Conservation (phyloP, 495 filamentous ascomycete species). For the Hyaloscypha finlandica region DNA sequence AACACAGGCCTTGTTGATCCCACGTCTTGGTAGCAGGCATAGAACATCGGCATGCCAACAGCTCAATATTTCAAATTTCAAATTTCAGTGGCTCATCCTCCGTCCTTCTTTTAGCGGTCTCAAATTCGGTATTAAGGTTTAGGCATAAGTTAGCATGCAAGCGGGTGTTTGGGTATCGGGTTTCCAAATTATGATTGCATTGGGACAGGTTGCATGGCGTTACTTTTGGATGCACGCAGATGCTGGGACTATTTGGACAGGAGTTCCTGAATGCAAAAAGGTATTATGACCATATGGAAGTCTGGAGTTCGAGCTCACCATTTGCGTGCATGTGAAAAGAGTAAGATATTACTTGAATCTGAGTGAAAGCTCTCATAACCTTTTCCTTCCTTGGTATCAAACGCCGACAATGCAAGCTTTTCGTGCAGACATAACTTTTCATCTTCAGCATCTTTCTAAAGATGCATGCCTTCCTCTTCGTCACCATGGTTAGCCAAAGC, state of each 20-base stretch:
- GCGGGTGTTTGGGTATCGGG: constrained; percentile 14
- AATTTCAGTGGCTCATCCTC: neutral
- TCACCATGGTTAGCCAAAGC: constrained; percentile 46
- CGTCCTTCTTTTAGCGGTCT: constrained; percentile 2
- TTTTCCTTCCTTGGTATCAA: constrained; percentile 29
- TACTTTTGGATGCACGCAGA: constrained; percentile 1
- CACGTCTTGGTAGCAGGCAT: neutral
- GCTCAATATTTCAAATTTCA: neutral
- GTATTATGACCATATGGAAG: constrained; percentile 4
- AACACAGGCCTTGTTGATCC: neutral
- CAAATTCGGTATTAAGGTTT: neutral
- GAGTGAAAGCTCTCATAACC: neutral
- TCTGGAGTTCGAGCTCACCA: neutral
- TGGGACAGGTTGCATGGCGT: constrained; percentile 15
- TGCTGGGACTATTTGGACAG: neutral
- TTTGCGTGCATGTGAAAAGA: neutral
- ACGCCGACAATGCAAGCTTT: constrained; percentile 26
- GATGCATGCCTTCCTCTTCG: constrained; percentile 64
- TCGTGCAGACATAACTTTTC: neutral
- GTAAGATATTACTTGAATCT: neutral
- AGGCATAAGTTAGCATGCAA: constrained; percentile 11
- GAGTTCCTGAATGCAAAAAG: neutral
- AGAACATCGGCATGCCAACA: neutral
- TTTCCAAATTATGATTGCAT: constrained; percentile 1
- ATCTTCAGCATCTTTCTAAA: constrained; percentile 46